phyloP scores from a whole-genome alignment of 192 early-diverging fungal genomes.

The Geranomyces michiganensis region DNA sequence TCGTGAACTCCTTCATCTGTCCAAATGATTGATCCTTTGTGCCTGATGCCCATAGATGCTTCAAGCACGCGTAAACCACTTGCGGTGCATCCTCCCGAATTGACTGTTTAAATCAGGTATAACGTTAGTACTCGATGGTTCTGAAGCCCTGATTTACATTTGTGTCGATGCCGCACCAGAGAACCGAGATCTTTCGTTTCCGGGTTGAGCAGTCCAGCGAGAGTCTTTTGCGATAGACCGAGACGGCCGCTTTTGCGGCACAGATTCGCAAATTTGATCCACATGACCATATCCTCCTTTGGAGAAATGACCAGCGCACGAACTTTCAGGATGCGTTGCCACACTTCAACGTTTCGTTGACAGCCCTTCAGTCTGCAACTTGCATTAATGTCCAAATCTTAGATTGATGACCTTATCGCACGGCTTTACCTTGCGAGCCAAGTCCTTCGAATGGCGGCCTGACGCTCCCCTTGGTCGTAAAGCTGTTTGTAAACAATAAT shows the following conservation, averaged over 20 bases:
- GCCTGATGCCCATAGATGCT: slow-evolving; percentile 83
- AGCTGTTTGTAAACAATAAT: slow-evolving; percentile 87
- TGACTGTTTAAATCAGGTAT: slow-evolving; percentile 32
- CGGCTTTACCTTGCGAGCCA: slow-evolving; percentile 71
- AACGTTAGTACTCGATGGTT: background rate
- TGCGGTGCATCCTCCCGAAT: slow-evolving; percentile 58
- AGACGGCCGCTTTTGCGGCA: slow-evolving; percentile 88
- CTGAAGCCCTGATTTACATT: background rate
- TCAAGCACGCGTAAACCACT: slow-evolving; percentile 90
- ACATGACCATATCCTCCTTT: slow-evolving; percentile 90
- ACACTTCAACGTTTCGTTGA: slow-evolving; percentile 92
- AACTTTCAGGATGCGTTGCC: slow-evolving; percentile 89
- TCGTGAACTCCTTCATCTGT: slow-evolving; percentile 78
- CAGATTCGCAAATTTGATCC: slow-evolving; percentile 94
- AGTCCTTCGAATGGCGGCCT: slow-evolving; percentile 73
- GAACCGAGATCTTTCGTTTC: slow-evolving; percentile 57
- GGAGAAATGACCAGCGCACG: slow-evolving; percentile 87
- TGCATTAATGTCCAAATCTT: background rate
- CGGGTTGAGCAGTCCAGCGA: slow-evolving; percentile 67
- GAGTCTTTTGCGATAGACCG: slow-evolving; percentile 76
- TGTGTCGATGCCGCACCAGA: slow-evolving; percentile 23
- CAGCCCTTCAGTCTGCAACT: slow-evolving; percentile 73
- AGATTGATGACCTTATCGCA: background rate
- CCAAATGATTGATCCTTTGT: slow-evolving; percentile 67
- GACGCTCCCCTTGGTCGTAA: slow-evolving; percentile 77